phyloP scores from a whole-genome alignment of 2,329 filamentous ascomycete species.

The Podosphaera fusca region DNA sequence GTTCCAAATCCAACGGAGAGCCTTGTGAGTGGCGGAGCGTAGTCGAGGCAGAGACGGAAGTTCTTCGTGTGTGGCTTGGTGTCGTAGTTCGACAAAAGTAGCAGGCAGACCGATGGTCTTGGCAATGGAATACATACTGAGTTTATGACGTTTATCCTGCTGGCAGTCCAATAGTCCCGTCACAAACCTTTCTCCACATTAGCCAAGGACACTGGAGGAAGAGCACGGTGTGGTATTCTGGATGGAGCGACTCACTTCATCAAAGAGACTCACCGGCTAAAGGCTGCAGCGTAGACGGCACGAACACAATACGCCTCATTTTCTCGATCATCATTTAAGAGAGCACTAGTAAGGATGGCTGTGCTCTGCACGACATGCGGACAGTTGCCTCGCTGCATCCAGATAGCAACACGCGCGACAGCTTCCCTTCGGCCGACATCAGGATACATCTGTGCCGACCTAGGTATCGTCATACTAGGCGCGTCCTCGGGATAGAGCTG shows the following conservation, averaged over 20 bases:
- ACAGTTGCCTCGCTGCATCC: conserved; percentile 51
- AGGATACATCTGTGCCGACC: conserved; percentile 27
- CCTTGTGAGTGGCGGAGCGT: conserved; percentile 42
- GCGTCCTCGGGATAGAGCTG: conserved; percentile 32
- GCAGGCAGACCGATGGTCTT: conserved; percentile 45
- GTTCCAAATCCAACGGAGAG: conserved; percentile 67
- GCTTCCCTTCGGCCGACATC: conserved; percentile 29
- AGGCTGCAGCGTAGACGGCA: conserved; percentile 50
- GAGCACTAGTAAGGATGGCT: conserved; percentile 45
- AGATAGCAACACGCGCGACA: conserved; percentile 37
- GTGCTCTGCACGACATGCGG: conserved; percentile 65
- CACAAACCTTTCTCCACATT: conserved; percentile 34
- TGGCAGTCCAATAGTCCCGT: conserved; percentile 58
- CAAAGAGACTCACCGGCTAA: conserved; percentile 36
- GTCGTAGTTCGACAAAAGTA: conserved; percentile 69
- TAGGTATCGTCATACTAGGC: conserved; percentile 22
- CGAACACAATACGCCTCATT: conserved; percentile 31
- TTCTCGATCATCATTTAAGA: conserved; percentile 32
- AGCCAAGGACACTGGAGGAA: neutral
- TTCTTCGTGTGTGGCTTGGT: conserved; percentile 78
- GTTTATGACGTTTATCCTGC: conserved; percentile 41
- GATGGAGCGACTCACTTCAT: too few species aligned
- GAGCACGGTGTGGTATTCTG: too few species aligned
- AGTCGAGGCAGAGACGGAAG: conserved; percentile 55
- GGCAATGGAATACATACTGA: conserved; percentile 51